Conservation (phyloP, 2,329 filamentous ascomycete species). For the Mariannaea sp. region DNA sequence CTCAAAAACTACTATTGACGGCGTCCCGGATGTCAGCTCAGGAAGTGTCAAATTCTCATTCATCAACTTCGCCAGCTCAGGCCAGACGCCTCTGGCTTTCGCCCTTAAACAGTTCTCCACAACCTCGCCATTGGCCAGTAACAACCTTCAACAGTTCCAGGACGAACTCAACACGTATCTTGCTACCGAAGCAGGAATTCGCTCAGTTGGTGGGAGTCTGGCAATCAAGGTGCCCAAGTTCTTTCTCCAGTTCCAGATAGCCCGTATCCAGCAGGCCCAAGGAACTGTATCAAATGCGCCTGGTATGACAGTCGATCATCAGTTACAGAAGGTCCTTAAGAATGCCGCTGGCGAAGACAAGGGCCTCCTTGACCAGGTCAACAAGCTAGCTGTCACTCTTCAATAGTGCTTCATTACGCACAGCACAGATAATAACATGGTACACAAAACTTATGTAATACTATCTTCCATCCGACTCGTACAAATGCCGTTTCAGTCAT, state of each 20-base stretch:
- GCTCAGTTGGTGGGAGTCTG: constrained; percentile 57
- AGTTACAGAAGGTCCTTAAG: constrained; percentile 61
- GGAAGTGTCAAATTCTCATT: constrained; percentile 55
- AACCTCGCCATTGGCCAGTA: constrained; percentile 51
- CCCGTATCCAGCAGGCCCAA: constrained; percentile 63
- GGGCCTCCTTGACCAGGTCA: constrained; percentile 58
- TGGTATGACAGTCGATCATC: constrained; percentile 59
- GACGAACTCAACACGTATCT: constrained; percentile 60
- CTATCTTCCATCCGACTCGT: constrained; percentile 21
- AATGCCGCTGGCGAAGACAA: constrained; percentile 57
- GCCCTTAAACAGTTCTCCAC: constrained; percentile 60
- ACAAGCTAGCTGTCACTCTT: constrained; percentile 41
- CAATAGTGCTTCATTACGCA: constrained; percentile 18
- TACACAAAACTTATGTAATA: constrained; percentile 21
- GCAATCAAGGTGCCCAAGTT: constrained; percentile 67
- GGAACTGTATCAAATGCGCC: constrained; percentile 57
- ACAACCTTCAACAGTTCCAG: constrained; percentile 57
- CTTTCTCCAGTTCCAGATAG: constrained; percentile 64
- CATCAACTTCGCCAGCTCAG: constrained; percentile 60
- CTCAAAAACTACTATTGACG: constrained; percentile 52
- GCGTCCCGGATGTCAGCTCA: constrained; percentile 61
- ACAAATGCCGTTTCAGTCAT: constrained; percentile 34
- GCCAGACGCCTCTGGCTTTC: constrained; percentile 56
- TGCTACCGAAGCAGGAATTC: constrained; percentile 63
- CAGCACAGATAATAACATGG: constrained; percentile 20